phyloP scores from a whole-genome alignment of 306 rosid genomes.

The Chamaecrista fasciculata region DNA sequence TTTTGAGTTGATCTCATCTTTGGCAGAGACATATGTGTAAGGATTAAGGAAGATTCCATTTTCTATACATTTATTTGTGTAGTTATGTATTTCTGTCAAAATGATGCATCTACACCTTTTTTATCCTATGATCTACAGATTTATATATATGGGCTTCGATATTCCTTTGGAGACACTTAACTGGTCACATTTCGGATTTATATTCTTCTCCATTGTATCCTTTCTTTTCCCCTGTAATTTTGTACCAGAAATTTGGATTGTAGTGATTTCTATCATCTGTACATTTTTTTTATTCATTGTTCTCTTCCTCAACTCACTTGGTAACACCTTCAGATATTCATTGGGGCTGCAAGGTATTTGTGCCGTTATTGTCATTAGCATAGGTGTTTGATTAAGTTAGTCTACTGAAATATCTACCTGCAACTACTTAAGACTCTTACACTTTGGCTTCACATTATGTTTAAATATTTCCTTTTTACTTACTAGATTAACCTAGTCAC shows the following conservation, averaged over 20 bases:
- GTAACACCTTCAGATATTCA: slow-evolving; percentile 53
- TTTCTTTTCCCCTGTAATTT: slow-evolving; percentile 15
- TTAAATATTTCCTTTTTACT: too few species aligned
- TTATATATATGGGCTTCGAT: slow-evolving; percentile 86
- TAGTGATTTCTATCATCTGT: slow-evolving; percentile 14
- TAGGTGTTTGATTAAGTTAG: slow-evolving; percentile 4
- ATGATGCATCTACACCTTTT: slow-evolving; percentile 19
- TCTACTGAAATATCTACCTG: not conserved
- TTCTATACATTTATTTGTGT: slow-evolving; percentile 7
- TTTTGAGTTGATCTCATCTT: slow-evolving; percentile 76
- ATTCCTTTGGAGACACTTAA: slow-evolving; percentile 77
- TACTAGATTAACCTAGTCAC: slow-evolving; percentile 8
- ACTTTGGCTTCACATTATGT: too few species aligned
- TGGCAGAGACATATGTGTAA: slow-evolving; percentile 85
- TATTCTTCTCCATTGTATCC: slow-evolving; percentile 88
- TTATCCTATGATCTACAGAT: slow-evolving; percentile 43
- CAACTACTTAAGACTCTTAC: not conserved
- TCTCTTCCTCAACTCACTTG: slow-evolving; percentile 55
- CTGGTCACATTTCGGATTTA: slow-evolving; percentile 88
- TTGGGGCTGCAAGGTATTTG: slow-evolving; percentile 67
- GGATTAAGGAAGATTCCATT: slow-evolving; percentile 50
- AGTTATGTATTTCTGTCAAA: slow-evolving; percentile 14
- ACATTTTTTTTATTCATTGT: slow-evolving; percentile 20
- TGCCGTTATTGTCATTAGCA: slow-evolving; percentile 12
- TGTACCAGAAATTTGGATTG: slow-evolving; percentile 18